Conservation (phyloP, 768 basidiomycete species). For the Podaxis sp. region DNA sequence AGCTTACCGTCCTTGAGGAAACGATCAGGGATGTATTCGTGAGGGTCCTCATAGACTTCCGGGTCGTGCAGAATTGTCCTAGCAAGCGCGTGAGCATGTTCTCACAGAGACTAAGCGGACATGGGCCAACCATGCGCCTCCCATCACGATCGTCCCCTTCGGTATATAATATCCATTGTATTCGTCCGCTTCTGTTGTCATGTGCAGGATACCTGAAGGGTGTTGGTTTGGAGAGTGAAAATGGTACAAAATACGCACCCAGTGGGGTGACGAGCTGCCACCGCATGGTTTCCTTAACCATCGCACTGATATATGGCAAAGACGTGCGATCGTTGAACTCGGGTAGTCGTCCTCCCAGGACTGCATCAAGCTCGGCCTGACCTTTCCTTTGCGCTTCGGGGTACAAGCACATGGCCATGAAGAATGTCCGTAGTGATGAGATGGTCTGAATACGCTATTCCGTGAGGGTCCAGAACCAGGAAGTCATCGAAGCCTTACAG, state of each 20-base stretch:
- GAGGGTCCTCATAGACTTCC: slow-evolving; percentile 13
- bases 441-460: slow-evolving; percentile 24
- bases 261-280: slow-evolving; percentile 22
- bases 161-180: slow-evolving; percentile 20
- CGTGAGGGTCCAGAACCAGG: background rate
- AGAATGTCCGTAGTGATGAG: slow-evolving; percentile 29
- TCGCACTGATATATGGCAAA: slow-evolving; percentile 37
- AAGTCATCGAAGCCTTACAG: slow-evolving; percentile 1
- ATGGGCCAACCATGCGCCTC: slow-evolving; percentile 17
- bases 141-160: slow-evolving; percentile 18
- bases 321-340: slow-evolving; percentile 28
- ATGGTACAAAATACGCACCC: background rate
- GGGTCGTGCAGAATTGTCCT: slow-evolving; percentile 21
- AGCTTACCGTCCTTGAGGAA: slow-evolving; percentile 17
- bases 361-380: slow-evolving; percentile 41
- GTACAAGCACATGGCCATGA: slow-evolving; percentile 39
- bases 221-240: background rate
- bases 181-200: slow-evolving; percentile 11
- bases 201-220: slow-evolving; percentile 5
- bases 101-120: too few species aligned
- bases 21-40: slow-evolving; percentile 19
- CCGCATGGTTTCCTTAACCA: slow-evolving; percentile 31
- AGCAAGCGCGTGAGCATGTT: background rate
- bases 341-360: slow-evolving; percentile 39
- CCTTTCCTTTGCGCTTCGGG: slow-evolving; percentile 36